Base-by-base conservation (phyloP, 257 asterid genomes). In the Solanum acaule region DNA sequence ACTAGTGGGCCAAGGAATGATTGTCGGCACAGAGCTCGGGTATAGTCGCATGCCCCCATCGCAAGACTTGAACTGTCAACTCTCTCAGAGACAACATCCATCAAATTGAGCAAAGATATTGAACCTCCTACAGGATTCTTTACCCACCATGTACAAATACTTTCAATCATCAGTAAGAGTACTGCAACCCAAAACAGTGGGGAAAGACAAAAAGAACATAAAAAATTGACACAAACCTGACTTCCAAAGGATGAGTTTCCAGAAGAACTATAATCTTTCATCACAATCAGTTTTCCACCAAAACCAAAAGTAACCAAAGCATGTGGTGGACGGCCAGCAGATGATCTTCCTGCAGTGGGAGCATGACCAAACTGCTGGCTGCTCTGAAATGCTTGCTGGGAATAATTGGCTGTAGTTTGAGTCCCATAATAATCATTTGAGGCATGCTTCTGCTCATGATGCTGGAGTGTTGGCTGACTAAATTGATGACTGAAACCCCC, bases 281-380 rank as follows among this genome's bases (percentile, higher is more conserved):
- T 90, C 90, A 96, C 93, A 86, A 97, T 92, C 83, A 97, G 96
- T 90, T 97, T 97, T 88, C 99, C 99, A 78, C 99, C 99, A 89
- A 97, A 97, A 72, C 99, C 99, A 91, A 97, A 97, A 88, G 95
- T 79, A 88, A 94, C 98, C 92, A 97, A 90, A 86, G 99, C 99
- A 92, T 96, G 98, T 34, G 97, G 93, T 78, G 99, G 99, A 71
- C 98, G 98, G 70, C 96, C 99, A 22, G 95, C 98, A 88, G 98
- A 93, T 70, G 98, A 95, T 91, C 95, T 96, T 87, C 93, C 98
- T 10, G 93, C 79, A 65, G 91, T 88, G 72, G 95, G 92, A 75
- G 94, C 77, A 86, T 93, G 92, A 15, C 98, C 73, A 85, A 88
- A 89, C 88, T 92, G 95, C 90, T 91, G 90, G 83, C 93, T 88